Evolutionary conservation across 1,284 basidiomycete species (phyloP).

Genomic region (Clitocybe nebularis): DNA sequence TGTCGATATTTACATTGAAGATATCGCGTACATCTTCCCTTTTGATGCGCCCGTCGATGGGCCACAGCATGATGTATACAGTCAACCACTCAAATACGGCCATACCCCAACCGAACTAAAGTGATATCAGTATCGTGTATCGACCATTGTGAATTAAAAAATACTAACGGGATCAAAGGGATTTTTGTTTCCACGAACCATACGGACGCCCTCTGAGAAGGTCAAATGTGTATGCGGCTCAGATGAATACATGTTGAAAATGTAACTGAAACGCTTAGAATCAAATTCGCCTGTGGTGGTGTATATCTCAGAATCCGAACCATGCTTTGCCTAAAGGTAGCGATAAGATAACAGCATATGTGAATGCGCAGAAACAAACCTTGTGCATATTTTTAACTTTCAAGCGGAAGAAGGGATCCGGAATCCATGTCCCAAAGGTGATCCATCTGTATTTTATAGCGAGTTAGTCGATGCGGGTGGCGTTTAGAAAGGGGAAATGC

Average conservation of each 20-base stretch:
- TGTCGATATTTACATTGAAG: slow-evolving; percentile 34
- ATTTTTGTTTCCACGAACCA: slow-evolving; percentile 35
- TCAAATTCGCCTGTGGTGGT: slow-evolving; percentile 35
- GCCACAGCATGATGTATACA: slow-evolving; percentile 46
- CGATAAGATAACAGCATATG: neutral
- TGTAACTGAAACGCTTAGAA: slow-evolving; percentile 29
- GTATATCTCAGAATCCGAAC: slow-evolving; percentile 36
- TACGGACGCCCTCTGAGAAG: slow-evolving; percentile 29
- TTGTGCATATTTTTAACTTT: slow-evolving; percentile 33
- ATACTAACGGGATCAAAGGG: slow-evolving; percentile 30
- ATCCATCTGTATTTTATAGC: slow-evolving; percentile 25
- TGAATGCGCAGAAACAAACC: slow-evolving; percentile 17
- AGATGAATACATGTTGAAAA: slow-evolving; percentile 35
- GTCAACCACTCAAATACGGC: slow-evolving; percentile 39
- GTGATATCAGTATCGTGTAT: too few relatives aligned
- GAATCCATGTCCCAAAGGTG: slow-evolving; percentile 30
- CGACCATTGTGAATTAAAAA: too few relatives aligned
- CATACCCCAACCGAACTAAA: slow-evolving; percentile 37
- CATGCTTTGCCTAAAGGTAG: slow-evolving; percentile 35
- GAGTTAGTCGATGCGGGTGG: neutral
- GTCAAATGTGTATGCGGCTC: slow-evolving; percentile 33
- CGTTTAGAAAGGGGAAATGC: slow-evolving; percentile 15
- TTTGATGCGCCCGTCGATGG: slow-evolving; percentile 39
- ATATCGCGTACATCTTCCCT: slow-evolving; percentile 48
- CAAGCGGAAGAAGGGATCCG: slow-evolving; percentile 38